A percentile compares a stretch with the other conserved stretches of the same genome.
These are phyloP conservation scores for Neophaeococcomyces aloes DNA, from an alignment of 2,329 filamentous ascomycete species.

Conservation along the genomic window DNA sequence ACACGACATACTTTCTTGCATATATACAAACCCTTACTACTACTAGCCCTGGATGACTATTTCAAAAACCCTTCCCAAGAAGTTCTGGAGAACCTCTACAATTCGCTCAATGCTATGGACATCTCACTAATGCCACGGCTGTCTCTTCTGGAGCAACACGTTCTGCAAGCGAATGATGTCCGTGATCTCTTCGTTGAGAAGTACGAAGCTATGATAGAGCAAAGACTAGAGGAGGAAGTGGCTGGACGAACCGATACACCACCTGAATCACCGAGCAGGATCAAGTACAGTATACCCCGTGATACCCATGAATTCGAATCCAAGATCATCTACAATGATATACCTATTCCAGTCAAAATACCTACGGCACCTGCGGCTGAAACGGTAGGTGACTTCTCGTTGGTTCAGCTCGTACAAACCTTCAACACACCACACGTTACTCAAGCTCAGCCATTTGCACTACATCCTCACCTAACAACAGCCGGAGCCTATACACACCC, in stretches of 20 bases:
- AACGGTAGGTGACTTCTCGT: constrained; percentile 92
- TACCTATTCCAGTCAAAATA: constrained; percentile 93
- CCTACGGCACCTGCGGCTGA: constrained; percentile 88
- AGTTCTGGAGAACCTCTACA: constrained; percentile 77
- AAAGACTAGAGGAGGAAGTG: constrained; percentile 59
- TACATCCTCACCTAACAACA: constrained; percentile 88
- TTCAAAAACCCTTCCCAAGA: constrained; percentile 84
- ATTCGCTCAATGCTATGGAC: constrained; percentile 94
- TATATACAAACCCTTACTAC: constrained; percentile 93
- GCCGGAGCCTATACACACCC: constrained; percentile 84
- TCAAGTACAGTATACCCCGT: constrained; percentile 66
- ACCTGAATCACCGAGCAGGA: constrained; percentile 29
- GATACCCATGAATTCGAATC: constrained; percentile 98
- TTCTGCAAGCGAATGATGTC: constrained; percentile 81
- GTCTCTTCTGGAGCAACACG: constrained; percentile 69
- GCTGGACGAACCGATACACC: constrained; percentile 23
- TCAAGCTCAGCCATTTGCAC: constrained; percentile 68
- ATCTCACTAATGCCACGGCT: constrained; percentile 83
- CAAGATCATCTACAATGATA: constrained; percentile 88
- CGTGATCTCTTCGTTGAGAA: constrained; percentile 97
- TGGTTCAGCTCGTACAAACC: constrained; percentile 93
- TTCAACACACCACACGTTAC: constrained; percentile 78
- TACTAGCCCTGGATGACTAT: constrained; percentile 90
- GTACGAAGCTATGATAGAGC: constrained; percentile 87
- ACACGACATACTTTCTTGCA: constrained; percentile 94